These are phyloP conservation scores for Haplosporangium sp. DNA, from an alignment of 371 early-diverging fungal species.

Conservation along the genomic window DNA sequence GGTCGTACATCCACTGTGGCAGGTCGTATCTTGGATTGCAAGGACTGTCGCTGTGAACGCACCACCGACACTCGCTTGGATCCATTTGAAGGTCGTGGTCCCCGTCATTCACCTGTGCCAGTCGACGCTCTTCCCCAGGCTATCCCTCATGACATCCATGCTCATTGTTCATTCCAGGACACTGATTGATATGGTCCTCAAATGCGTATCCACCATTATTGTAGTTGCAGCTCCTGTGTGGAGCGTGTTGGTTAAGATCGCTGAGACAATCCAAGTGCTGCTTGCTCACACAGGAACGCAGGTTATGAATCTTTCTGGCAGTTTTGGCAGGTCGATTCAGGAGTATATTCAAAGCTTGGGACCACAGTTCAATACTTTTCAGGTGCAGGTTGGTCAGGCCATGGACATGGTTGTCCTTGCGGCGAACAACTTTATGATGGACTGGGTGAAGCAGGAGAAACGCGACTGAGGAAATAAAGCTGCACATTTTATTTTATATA, in stretches of 20 bases:
- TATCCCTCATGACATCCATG: background rate
- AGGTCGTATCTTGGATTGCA: conserved; percentile 20
- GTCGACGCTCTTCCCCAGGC: conserved; percentile 14
- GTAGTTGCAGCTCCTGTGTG: conserved; percentile 19
- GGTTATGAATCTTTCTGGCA: conserved; percentile 17
- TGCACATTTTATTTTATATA: too few relatives aligned
- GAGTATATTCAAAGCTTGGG: conserved; percentile 12
- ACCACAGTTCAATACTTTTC: conserved; percentile 31
- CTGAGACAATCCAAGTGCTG: conserved; percentile 9
- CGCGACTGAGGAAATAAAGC: conserved; percentile 31
- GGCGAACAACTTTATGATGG: conserved; percentile 34
- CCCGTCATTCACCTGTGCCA: conserved; percentile 25
- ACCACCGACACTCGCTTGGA: conserved; percentile 11
- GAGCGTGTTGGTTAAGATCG: conserved; percentile 15
- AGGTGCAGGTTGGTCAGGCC: conserved; percentile 18
- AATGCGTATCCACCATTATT: conserved; percentile 3
- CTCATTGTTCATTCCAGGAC: conserved; percentile 6
- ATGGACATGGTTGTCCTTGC: conserved; percentile 33
- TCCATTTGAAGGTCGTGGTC: conserved; percentile 10
- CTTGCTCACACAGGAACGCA: conserved; percentile 1
- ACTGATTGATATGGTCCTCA: background rate
- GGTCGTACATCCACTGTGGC: conserved; percentile 32
- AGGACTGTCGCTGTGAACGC: conserved; percentile 9
- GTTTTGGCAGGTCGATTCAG: conserved; percentile 19
- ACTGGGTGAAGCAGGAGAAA: conserved; percentile 51